Conservation (phyloP, 768 basidiomycete genomes). For the Phanerochaete sordida region DNA sequence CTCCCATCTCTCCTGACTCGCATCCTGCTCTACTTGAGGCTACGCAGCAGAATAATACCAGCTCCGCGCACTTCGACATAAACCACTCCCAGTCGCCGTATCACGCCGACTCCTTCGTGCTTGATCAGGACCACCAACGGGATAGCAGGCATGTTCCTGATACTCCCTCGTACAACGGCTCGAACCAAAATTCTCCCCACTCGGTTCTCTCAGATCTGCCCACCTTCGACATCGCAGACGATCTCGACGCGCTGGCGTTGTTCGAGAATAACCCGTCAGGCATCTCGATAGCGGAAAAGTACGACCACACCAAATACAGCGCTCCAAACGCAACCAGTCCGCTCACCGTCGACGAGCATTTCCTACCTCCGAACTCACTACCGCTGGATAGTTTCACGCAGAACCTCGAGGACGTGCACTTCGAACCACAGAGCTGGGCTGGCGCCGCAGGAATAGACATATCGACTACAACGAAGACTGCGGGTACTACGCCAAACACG, state of each 20-base stretch:
- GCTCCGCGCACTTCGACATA: no score
- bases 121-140: no score
- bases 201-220: slow-evolving; percentile 60
- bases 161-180: no score
- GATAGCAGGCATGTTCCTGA: no score
- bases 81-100: no score
- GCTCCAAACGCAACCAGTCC: slow-evolving; percentile 42
- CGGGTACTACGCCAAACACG: slow-evolving; percentile 89
- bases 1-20: no score
- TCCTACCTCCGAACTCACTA: slow-evolving; percentile 47
- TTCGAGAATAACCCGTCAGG: slow-evolving; percentile 43
- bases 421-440: slow-evolving; percentile 61
- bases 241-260: slow-evolving; percentile 41
- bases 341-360: slow-evolving; percentile 61
- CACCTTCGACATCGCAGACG: slow-evolving; percentile 25
- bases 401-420: slow-evolving; percentile 56
- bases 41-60: no score
- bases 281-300: slow-evolving; percentile 41
- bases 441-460: slow-evolving; percentile 22
- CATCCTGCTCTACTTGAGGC: no score
- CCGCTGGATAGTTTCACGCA: slow-evolving; percentile 50
- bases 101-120: no score
- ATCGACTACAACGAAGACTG: slow-evolving; percentile 59
- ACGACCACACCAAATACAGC: slow-evolving; percentile 77
- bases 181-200: no score